Conservation (phyloP, 2,329 filamentous ascomycete species). For the Aspergillus oerlinghausenensis region DNA sequence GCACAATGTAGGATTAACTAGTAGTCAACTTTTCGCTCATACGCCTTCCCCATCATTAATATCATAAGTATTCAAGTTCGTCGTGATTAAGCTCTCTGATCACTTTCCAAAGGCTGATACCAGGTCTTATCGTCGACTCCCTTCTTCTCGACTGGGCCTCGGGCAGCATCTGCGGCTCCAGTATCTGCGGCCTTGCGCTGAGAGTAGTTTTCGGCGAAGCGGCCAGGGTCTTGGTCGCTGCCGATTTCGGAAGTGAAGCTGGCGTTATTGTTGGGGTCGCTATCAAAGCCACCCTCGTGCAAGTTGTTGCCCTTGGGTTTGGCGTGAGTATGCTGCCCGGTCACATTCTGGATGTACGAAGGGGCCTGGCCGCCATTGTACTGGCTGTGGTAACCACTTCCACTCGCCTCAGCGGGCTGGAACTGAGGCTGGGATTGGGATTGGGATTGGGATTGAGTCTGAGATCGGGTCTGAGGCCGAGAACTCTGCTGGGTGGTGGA, state of each 20-base stretch:
- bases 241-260: constrained; percentile 53
- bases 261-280: constrained; percentile 42
- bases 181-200: constrained; percentile 27
- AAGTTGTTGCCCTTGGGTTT: constrained; percentile 52
- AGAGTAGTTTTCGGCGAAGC: constrained; percentile 41
- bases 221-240: constrained; percentile 51
- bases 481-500: constrained; percentile 12
- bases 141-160: constrained; percentile 24
- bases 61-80: not conserved
- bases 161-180: constrained; percentile 20
- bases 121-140: constrained; percentile 18
- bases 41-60: constrained; percentile 1
- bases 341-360: constrained; percentile 35
- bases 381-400: constrained; percentile 23
- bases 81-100: constrained; percentile 25
- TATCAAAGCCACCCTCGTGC: constrained; percentile 45
- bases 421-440: constrained; percentile 1
- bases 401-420: constrained; percentile 13
- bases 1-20: not conserved
- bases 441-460: not conserved
- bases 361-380: constrained; percentile 31
- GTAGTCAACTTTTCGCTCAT: not conserved
- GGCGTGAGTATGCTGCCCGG: constrained; percentile 24
- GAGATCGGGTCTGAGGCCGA: not conserved
- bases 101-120: constrained; percentile 22